Evolutionary conservation across 2,329 filamentous ascomycete genomes (phyloP).

Genomic region (Sarocladium kiliense): DNA sequence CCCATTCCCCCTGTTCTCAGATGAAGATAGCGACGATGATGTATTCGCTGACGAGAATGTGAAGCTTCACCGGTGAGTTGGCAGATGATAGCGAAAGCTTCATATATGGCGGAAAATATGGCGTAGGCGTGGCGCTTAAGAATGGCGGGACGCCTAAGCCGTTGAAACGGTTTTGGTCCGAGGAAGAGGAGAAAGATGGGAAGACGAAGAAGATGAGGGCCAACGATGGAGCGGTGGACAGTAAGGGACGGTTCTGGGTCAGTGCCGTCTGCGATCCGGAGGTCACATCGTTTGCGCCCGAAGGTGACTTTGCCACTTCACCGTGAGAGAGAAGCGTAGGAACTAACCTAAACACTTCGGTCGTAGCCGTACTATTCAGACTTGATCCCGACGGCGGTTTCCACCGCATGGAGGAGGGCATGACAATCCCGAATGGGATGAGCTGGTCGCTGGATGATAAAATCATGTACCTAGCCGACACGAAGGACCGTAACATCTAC

Average conservation of each 20-base stretch:
- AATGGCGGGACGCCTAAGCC: conserved; percentile 5
- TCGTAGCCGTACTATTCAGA: conserved; percentile 12
- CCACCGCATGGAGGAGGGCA: conserved; percentile 10
- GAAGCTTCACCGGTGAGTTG: conserved; percentile 14
- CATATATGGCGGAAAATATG: conserved; percentile 15
- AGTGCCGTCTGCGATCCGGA: conserved; percentile 14
- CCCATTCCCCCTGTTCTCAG: no score
- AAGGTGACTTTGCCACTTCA: conserved; percentile 9
- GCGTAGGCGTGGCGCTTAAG: conserved; percentile 13
- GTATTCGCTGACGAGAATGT: not conserved
- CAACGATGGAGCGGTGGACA: conserved; percentile 15
- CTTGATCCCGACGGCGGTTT: conserved; percentile 12
- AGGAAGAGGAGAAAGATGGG: conserved; percentile 11
- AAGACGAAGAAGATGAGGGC: conserved; percentile 14
- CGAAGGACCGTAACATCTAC: conserved; percentile 11
- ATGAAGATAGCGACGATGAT: no score
- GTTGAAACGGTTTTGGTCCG: conserved; percentile 11
- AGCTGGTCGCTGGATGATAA: conserved; percentile 15
- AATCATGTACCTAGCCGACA: conserved; percentile 14
- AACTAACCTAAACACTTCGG: not conserved
- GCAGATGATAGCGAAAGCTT: conserved; percentile 12
- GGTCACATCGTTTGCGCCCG: conserved; percentile 10
- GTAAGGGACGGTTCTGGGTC: conserved; percentile 14
- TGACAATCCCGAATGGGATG: conserved; percentile 15
- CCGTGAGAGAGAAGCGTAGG: not conserved